Conservation (phyloP, 495 filamentous ascomycete genomes). For the Aspergillus ostianus region DNA sequence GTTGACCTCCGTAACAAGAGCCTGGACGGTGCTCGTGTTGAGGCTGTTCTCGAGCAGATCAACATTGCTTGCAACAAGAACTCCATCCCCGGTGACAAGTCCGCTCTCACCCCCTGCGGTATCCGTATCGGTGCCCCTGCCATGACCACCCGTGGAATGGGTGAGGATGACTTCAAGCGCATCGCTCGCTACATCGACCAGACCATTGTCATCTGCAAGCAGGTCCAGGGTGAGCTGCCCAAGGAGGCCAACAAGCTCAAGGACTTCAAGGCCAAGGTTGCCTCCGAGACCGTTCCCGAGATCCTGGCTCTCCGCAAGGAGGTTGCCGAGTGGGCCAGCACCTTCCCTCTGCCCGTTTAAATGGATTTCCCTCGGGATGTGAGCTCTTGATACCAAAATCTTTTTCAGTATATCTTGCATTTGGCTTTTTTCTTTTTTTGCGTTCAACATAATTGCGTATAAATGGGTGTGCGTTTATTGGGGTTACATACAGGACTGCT, state of each 20-base stretch:
- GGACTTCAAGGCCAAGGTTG: constrained; percentile 95
- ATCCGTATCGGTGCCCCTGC: constrained; percentile 95
- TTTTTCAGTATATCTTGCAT: constrained; percentile 12
- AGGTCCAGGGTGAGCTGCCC: constrained; percentile 77
- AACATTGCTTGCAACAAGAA: constrained; percentile 99
- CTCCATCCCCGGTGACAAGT: constrained; percentile 96
- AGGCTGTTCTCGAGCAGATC: constrained; percentile 94
- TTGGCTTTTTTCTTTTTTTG: constrained; percentile 13
- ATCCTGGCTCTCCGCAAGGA: constrained; percentile 84
- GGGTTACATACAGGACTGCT: constrained; percentile 47
- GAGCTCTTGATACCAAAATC: constrained; percentile 20
- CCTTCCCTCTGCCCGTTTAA: constrained; percentile 88
- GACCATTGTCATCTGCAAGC: constrained; percentile 76
- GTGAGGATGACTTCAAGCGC: constrained; percentile 87
- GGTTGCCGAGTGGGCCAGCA: constrained; percentile 81
- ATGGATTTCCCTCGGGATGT: constrained; percentile 7
- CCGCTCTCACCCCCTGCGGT: constrained; percentile 89
- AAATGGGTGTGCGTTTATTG: constrained; percentile 37
- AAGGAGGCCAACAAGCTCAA: constrained; percentile 99
- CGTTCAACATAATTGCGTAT: constrained; percentile 34
- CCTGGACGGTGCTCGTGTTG: constrained; percentile 73
- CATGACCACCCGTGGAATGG: constrained; percentile 94
- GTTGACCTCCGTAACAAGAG: constrained; percentile 23
- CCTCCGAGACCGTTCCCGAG: constrained; percentile 70
- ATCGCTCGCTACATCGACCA: constrained; percentile 88